Base-by-base conservation (phyloP, 768 basidiomycete genomes). In the Agaricus subrufescens region DNA sequence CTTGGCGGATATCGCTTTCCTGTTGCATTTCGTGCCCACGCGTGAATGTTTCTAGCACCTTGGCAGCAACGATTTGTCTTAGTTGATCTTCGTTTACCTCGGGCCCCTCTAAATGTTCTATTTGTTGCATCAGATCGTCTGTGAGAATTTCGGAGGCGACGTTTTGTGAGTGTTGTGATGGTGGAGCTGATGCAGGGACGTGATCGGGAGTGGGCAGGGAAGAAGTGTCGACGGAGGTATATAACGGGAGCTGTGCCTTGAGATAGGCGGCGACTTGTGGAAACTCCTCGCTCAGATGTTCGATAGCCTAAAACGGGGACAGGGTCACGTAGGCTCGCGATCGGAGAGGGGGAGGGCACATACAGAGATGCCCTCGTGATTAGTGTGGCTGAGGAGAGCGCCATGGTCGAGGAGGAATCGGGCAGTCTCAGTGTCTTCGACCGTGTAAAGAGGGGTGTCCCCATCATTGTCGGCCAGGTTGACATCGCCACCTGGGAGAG, bases 371-470 rank as follows among this genome's bases (percentile, higher is more conserved):
- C 89, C 91, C 60, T 91, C 85, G 50, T 70, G 66, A 67, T 97
- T 96, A 59, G 72, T 75, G 60, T 76, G 71, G 64, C 81, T 74
- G 27, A 86, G 67, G 48, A 72, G 67, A 4, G 94, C 93, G 15
- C 94, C 94, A 59, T 87, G 83, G 54, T 88, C 78, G 62, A 96
- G 74, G 59, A 97, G 83, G 70, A 78, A 92, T 12, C 75, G 77
- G 2, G 94, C 94, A 0, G 88, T 89, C 57, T 86, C 81, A 42
- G 90, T 64, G 66, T 83, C 81, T 71, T 97, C 94, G 46, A 92
- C 92, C 26, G 90, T 90, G 75, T 90, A 96, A 15, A 97, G 74
- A 9, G 94, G 94, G 9, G 94, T 96, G 68, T 97, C 94, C 8
- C 90, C 91, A 65, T 97, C 94, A 51, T 76, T 77, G 66, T 97